A percentile compares a stretch with the other conserved stretches of the same genome.
Evolutionary conservation across 192 early-diverging fungal species (phyloP).

Genomic region (Phlyctochytrium planicorne): DNA sequence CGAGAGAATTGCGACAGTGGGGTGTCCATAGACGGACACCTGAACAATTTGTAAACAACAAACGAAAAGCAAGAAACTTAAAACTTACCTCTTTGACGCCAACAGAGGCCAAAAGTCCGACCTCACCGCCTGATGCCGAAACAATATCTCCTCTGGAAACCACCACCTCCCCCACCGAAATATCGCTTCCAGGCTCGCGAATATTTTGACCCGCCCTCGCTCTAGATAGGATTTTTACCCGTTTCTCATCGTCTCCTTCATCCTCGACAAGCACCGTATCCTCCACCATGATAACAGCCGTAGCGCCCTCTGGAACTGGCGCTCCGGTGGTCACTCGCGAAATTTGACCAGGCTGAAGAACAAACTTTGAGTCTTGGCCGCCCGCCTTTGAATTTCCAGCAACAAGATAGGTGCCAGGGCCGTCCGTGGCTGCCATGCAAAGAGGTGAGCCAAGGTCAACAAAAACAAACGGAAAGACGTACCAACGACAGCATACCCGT

Average conservation of each 20-base stretch:
- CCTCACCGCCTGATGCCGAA: slow-evolving; percentile 74
- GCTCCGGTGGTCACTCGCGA: slow-evolving; percentile 83
- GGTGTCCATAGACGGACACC: slow-evolving; percentile 60
- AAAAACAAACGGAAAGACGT: slow-evolving; percentile 17
- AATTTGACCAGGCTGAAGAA: slow-evolving; percentile 61
- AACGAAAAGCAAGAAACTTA: slow-evolving; percentile 6
- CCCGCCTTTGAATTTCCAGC: slow-evolving; percentile 60
- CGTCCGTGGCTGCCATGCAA: slow-evolving; percentile 58
- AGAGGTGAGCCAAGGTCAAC: slow-evolving; percentile 3
- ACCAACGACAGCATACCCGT: slow-evolving; percentile 92
- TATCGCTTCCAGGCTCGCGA: slow-evolving; percentile 78
- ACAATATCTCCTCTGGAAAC: slow-evolving; percentile 56
- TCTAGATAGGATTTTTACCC: slow-evolving; percentile 42
- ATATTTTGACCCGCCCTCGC: slow-evolving; percentile 63
- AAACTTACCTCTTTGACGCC: slow-evolving; percentile 60
- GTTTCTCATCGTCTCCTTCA: slow-evolving; percentile 59
- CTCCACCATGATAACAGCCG: slow-evolving; percentile 96
- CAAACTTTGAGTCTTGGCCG: slow-evolving; percentile 8
- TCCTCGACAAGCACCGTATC: slow-evolving; percentile 71
- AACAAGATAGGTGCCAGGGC: slow-evolving; percentile 77
- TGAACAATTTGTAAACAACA: slow-evolving; percentile 17
- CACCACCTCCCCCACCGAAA: slow-evolving; percentile 61
- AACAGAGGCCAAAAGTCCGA: slow-evolving; percentile 78
- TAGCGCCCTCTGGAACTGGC: slow-evolving; percentile 75
- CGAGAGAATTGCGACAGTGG: slow-evolving; percentile 77